phyloP scores from a whole-genome alignment of 2,329 filamentous ascomycete species.

The Zymoseptoria ardabiliae region DNA sequence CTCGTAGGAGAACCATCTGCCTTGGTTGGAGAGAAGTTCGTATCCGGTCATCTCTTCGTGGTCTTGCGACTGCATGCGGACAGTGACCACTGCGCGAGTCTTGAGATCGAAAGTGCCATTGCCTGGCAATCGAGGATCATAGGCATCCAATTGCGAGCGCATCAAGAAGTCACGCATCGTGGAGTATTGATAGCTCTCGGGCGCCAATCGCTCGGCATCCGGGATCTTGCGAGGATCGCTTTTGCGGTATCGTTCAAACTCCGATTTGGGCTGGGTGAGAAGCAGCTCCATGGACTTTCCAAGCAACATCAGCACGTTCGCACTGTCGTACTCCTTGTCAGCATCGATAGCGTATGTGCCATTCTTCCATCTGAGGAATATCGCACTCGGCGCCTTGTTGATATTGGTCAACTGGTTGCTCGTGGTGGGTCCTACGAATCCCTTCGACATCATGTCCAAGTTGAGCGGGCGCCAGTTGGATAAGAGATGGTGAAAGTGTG shows the following conservation, averaged over 20 bases:
- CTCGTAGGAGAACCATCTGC: conserved; percentile 85
- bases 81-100: conserved; percentile 81
- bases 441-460: conserved; percentile 56
- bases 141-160: conserved; percentile 87
- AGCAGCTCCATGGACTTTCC: conserved; percentile 97
- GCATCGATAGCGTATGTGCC: conserved; percentile 91
- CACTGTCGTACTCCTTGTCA: conserved; percentile 81
- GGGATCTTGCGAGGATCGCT: conserved; percentile 60
- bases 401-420: conserved; percentile 64
- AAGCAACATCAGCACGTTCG: conserved; percentile 82
- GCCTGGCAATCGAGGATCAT: conserved; percentile 78
- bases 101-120: conserved; percentile 95
- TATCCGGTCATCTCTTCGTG: conserved; percentile 75
- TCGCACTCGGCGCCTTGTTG: conserved; percentile 64
- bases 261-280: conserved; percentile 70
- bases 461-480: conserved; percentile 75
- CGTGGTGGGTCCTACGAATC: conserved; percentile 50
- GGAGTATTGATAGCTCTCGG: conserved; percentile 82
- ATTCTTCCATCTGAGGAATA: conserved; percentile 75
- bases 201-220: conserved; percentile 62
- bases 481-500: conserved; percentile 88
- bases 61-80: conserved; percentile 74
- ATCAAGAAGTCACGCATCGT: conserved; percentile 82
- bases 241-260: conserved; percentile 78
- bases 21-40: conserved; percentile 69